Percentiles rank a stretch among this genome's conserved stretches.
These are phyloP conservation scores for Suillus hirtellus DNA, from an alignment of 768 basidiomycete species.

Conservation along the genomic window DNA sequence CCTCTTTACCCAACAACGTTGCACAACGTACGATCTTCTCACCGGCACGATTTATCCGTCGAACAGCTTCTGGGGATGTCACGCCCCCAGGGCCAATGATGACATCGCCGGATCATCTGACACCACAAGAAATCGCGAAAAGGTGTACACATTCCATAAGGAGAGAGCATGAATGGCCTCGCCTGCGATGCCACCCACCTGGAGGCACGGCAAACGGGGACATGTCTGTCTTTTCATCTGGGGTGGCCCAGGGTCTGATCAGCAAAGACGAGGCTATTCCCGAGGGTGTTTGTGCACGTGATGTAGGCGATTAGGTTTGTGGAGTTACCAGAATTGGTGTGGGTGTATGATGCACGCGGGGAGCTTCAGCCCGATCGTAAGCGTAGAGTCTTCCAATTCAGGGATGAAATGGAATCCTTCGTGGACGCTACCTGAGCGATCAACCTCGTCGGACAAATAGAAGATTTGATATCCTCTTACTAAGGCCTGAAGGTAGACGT, in stretches of 20 bases:
- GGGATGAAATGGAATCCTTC: slow-evolving; percentile 50
- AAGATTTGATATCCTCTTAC: neutral
- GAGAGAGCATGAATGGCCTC: slow-evolving; percentile 74
- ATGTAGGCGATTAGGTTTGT: slow-evolving; percentile 66
- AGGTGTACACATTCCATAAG: slow-evolving; percentile 73
- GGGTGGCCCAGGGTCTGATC: slow-evolving; percentile 51
- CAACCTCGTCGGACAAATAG: slow-evolving; percentile 5
- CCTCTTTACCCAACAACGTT: slow-evolving; percentile 54
- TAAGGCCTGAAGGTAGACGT: neutral
- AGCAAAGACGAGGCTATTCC: slow-evolving; percentile 62
- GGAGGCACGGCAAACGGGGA: slow-evolving; percentile 60
- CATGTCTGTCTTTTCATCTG: slow-evolving; percentile 14
- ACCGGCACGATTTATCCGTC: slow-evolving; percentile 71
- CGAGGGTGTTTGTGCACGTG: slow-evolving; percentile 81
- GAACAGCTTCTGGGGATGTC: slow-evolving; percentile 54
- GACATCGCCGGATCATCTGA: slow-evolving; percentile 42
- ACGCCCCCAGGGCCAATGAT: slow-evolving; percentile 87
- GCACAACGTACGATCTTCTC: slow-evolving; percentile 70
- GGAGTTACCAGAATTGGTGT: slow-evolving; percentile 16
- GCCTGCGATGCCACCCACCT: slow-evolving; percentile 75
- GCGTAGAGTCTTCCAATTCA: slow-evolving; percentile 63
- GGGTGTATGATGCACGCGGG: slow-evolving; percentile 64
- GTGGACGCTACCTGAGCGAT: slow-evolving; percentile 59
- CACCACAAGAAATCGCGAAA: slow-evolving; percentile 51
- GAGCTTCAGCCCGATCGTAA: slow-evolving; percentile 76